Percentiles rank a stretch among this genome's conserved stretches.
Conservation (phyloP, 495 filamentous ascomycete genomes). For the Tetracladium marchalianum region DNA sequence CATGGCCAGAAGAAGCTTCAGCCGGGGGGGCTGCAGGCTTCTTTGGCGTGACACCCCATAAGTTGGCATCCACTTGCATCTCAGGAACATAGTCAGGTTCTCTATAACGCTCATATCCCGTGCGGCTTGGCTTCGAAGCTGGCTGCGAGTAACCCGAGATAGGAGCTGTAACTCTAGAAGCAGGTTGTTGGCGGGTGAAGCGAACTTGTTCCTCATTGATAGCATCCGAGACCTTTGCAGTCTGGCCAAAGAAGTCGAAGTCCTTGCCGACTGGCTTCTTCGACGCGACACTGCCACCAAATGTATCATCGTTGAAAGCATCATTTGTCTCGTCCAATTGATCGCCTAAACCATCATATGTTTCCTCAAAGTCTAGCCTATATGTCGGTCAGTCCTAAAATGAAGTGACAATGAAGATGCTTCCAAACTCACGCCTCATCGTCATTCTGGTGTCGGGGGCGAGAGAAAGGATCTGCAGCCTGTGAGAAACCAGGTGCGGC, state of each 20-base stretch:
- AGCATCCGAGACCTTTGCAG: constrained; percentile 71
- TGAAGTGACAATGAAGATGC: background rate
- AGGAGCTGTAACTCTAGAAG: constrained; percentile 25
- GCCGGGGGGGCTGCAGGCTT: constrained; percentile 27
- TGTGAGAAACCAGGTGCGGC: constrained; percentile 67
- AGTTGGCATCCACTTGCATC: constrained; percentile 81
- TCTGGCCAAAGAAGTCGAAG: constrained; percentile 94
- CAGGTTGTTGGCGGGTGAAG: constrained; percentile 57
- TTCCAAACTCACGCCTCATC: constrained; percentile 59
- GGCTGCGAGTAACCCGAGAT: constrained; percentile 34
- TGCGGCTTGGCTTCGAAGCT: constrained; percentile 48
- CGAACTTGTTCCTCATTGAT: constrained; percentile 85
- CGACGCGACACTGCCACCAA: constrained; percentile 44
- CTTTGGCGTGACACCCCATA: constrained; percentile 74
- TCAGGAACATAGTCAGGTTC: constrained; percentile 68
- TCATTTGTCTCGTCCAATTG: constrained; percentile 88
- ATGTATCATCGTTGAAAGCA: constrained; percentile 97
- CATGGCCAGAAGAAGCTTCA: constrained; percentile 12
- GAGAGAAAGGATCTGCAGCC: constrained; percentile 74
- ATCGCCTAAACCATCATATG: constrained; percentile 92
- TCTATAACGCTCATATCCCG: constrained; percentile 83
- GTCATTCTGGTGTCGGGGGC: constrained; percentile 51
- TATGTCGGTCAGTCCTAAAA: background rate
- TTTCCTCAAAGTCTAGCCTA: constrained; percentile 85
- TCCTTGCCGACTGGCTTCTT: constrained; percentile 62